Evolutionary conservation across 176 grass and related monocot species (phyloP).

Genomic region (Bolboschoenus planiculmis): DNA sequence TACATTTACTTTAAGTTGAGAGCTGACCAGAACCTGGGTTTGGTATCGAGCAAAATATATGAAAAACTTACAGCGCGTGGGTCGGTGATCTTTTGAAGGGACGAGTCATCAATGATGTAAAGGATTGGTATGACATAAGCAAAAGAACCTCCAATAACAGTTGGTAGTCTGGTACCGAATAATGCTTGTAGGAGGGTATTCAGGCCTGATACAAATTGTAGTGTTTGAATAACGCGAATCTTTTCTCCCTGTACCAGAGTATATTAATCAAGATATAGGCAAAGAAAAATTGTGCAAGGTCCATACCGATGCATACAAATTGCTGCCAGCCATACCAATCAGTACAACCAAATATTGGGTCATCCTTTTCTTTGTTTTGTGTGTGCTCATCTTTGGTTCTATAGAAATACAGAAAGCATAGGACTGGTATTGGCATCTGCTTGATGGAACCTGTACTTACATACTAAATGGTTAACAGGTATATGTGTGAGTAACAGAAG

Average conservation of each 20-base stretch:
- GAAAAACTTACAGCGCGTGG: constrained; percentile 39
- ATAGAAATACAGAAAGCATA: neutral
- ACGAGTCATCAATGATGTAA: constrained; percentile 45
- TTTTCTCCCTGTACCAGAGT: constrained; percentile 36
- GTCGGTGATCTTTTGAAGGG: constrained; percentile 39
- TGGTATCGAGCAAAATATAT: neutral
- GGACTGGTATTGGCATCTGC: neutral
- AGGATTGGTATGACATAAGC: constrained; percentile 50
- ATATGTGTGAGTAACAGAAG: neutral
- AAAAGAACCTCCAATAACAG: constrained; percentile 47
- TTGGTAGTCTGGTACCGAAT: constrained; percentile 47
- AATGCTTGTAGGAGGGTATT: constrained; percentile 54
- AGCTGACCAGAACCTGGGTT: neutral
- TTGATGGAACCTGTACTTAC: neutral
- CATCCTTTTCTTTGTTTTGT: neutral
- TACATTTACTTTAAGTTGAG: neutral
- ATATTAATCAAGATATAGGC: constrained; percentile 6
- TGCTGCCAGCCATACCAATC: neutral
- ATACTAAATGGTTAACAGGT: neutral
- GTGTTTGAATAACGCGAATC: constrained; percentile 45
- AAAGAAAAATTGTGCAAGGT: neutral
- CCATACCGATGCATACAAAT: neutral
- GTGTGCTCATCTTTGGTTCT: neutral
- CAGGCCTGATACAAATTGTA: constrained; percentile 46
- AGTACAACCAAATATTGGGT: neutral